phyloP scores from a whole-genome alignment of 805 yeast genomes.

The Pichia cabralensis region DNA sequence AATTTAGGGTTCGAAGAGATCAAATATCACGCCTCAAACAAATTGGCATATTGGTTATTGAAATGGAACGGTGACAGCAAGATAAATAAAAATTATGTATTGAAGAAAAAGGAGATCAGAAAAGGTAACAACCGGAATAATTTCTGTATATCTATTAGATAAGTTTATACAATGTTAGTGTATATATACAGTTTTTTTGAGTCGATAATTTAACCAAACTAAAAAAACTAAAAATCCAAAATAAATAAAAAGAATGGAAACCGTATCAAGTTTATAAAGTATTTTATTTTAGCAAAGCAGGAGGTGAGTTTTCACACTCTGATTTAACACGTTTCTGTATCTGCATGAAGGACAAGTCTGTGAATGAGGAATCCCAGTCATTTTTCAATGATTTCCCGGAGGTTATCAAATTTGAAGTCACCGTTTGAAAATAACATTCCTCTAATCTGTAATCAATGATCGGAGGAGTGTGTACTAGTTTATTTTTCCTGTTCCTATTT shows the following conservation, averaged over 20 bases:
- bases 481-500: conserved; percentile 8
- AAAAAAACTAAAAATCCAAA: no score
- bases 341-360: conserved; percentile 17
- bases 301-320: no score
- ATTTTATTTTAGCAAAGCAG: no score
- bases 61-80: conserved; percentile 31
- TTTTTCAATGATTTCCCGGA: no score
- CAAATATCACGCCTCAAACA: conserved; percentile 49
- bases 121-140: conserved; percentile 59
- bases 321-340: no score
- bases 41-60: conserved; percentile 66
- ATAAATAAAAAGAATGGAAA: no score
- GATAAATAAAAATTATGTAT: conserved; percentile 9
- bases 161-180: not conserved
- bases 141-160: conserved; percentile 41
- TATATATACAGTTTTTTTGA: no score
- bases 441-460: no score
- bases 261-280: no score
- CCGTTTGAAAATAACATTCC: no score
- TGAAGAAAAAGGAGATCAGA: conserved; percentile 39
- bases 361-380: conserved; percentile 21
- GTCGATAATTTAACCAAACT: no score
- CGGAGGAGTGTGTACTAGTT: conserved; percentile 2
- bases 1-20: conserved; percentile 55
- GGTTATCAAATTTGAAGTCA: no score